Base-by-base conservation (phyloP, 202 grass and related monocot species). In the Hordeum pubiflorum region DNA sequence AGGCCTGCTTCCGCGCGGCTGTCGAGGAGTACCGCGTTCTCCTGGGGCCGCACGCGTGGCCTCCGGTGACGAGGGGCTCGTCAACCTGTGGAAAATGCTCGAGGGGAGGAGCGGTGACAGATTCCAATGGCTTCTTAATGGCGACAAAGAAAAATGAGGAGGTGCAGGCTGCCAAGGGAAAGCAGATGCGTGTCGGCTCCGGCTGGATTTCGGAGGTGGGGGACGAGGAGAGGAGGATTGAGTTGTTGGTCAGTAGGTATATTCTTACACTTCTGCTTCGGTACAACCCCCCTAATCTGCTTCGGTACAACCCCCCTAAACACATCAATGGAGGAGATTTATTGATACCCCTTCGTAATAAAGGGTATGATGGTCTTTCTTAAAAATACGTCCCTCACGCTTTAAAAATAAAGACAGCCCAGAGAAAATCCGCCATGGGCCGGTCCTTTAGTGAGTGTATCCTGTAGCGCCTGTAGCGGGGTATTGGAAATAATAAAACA, bases 81-180 rank as follows among this genome's bases (percentile, higher is more conserved):
- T 79, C 22, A 89, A 86, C 57, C 72, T 97, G 62, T 82, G 88
- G 65, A 90, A 87, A 79, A 92, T 92, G 89, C 82, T 97, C 4
- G 85, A 79, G 32, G 87, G 80, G 69, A 94, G 94, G 86, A 92
- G 87, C 48, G 84, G 36, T 11, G 89, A 64, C 18, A 52, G 66
- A 5, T 89, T 94, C 72, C 60, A 62, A 48, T 94, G 89, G 94
- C 77, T 97, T 14, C 65, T 97, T 75, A 88, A 92, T 22, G 94
- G 91, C 71, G 91, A 97, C 75, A 38, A 94, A 15, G 91, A 26
- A 97, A 66, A 50, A 33, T 18, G 79, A 74, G 17, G 84, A 26
- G 10, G 73, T 12, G 36, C 79, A 79, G 44, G 52, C 58, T 43
- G 33, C 36, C 31, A 56, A 38, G 40, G 75, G 70, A 58, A 74